A percentile compares a stretch with the other conserved stretches of the same genome.
These are phyloP conservation scores for Cordyceps javanica DNA, from an alignment of 2,329 filamentous ascomycete species.

Conservation along the genomic window DNA sequence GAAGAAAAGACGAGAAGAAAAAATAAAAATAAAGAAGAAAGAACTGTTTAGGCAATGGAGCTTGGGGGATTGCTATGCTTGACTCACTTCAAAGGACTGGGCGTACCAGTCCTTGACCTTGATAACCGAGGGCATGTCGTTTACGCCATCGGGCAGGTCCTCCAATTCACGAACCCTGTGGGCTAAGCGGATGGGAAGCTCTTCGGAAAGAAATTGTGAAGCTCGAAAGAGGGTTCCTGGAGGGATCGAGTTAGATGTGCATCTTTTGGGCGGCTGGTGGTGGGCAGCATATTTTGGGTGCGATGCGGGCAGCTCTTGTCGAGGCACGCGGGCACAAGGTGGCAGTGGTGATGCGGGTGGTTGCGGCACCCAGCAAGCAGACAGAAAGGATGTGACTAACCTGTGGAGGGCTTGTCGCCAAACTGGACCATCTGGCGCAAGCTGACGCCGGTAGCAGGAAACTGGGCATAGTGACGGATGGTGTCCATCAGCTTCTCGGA, in stretches of 20 bases:
- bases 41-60: neutral
- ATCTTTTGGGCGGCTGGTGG: neutral
- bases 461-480: slow-evolving; percentile 95
- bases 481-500: slow-evolving; percentile 89
- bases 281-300: neutral
- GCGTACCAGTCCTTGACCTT: slow-evolving; percentile 98
- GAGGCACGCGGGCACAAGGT: neutral
- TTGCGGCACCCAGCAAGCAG: slow-evolving; percentile 58
- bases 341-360: neutral
- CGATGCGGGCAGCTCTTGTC: neutral
- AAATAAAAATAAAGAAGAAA: no score
- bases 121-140: slow-evolving; percentile 95
- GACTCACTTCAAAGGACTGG: slow-evolving; percentile 90
- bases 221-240: slow-evolving; percentile 91
- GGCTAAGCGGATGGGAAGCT: slow-evolving; percentile 91
- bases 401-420: slow-evolving; percentile 85
- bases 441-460: slow-evolving; percentile 93
- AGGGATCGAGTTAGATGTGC: neutral
- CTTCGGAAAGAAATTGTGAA: slow-evolving; percentile 96
- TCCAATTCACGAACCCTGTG: slow-evolving; percentile 94
- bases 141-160: slow-evolving; percentile 88
- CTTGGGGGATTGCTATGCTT: neutral
- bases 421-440: slow-evolving; percentile 99
- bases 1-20: neutral
- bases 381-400: slow-evolving; percentile 42